Evolutionary conservation across 768 basidiomycete genomes (phyloP), one percentile per base, ranked within the genome.

Genomic region (Chalciporus sphaerocephalus): DNA sequence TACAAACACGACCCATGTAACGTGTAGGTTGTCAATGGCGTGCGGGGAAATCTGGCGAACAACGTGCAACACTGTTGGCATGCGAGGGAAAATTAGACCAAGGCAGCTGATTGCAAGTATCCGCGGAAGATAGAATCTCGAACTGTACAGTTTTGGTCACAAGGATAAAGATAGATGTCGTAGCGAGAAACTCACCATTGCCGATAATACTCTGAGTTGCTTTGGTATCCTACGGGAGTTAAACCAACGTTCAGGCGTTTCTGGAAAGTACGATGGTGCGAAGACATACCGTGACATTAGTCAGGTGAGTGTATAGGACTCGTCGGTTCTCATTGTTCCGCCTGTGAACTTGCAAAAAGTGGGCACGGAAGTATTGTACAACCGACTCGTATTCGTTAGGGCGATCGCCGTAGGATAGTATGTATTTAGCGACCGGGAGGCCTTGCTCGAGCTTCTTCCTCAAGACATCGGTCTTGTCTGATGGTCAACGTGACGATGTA

Each of bases 351-450:
- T 92, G 87, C 48, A 87, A 68, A 68, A 92, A 92, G 56, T 92
- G 90, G 27, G 87, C 84, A 9, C 86, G 83, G 78, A 92, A 92
- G 67, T 92, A 92, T 58, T 85, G 81, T 34, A 88, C 80, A 17
- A 88, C 86, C 5, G 83, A 80, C 47, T 90, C 85, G 56, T 83
- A 89, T 56, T 84, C 85, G 60, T 92, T 91, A n/a, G 78, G 66
- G 32, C 88, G 80, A 51, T 87, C 81, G 21, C 84, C 85, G 52
- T 83, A 90, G 6, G 88, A 90, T 25, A 88, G 80, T 56, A 90
- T 90, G 60, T 92, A 92, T 76, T 87, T 88, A 51, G 80, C 80
- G 42, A 92, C 85, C 55, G 67, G 71, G 30, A 87, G 64, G 6
- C 87, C 88, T 27, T 69, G 71, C 22, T 83, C 81, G 12, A 92